phyloP scores from a whole-genome alignment of 768 basidiomycete species.

The Termitomyces sp. region DNA sequence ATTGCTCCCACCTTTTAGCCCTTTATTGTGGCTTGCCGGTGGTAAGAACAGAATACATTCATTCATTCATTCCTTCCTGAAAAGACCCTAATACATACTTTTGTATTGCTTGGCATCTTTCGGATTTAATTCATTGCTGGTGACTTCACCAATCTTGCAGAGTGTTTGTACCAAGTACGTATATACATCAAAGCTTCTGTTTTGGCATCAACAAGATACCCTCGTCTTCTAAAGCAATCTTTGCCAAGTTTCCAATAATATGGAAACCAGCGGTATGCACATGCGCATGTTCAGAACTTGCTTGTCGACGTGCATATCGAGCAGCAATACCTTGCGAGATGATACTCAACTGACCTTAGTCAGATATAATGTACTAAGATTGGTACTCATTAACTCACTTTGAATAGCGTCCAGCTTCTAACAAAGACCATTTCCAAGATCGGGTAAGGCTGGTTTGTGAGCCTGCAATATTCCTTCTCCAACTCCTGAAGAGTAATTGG shows the following conservation, averaged over 20 bases:
- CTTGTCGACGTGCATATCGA: slow-evolving; percentile 77
- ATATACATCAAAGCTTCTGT: slow-evolving; percentile 29
- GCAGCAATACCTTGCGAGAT: slow-evolving; percentile 91
- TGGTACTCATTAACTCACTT: slow-evolving; percentile 38
- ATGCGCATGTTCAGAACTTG: slow-evolving; percentile 76
- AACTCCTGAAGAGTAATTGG: slow-evolving; percentile 66
- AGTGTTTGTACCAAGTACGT: not conserved
- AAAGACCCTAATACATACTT: too few relatives aligned
- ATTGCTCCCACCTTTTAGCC: too few relatives aligned
- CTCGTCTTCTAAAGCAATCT: slow-evolving; percentile 48
- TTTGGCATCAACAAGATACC: slow-evolving; percentile 27
- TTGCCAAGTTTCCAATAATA: slow-evolving; percentile 59
- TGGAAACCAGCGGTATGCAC: slow-evolving; percentile 44
- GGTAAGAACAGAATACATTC: too few relatives aligned
- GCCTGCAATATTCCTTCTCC: slow-evolving; percentile 77
- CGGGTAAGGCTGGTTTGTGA: slow-evolving; percentile 63
- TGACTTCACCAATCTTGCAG: not conserved
- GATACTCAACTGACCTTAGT: slow-evolving; percentile 50
- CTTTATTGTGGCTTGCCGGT: too few relatives aligned
- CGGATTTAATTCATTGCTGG: not conserved
- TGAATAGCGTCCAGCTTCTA: slow-evolving; percentile 80
- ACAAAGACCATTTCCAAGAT: slow-evolving; percentile 76
- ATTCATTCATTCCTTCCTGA: too few relatives aligned
- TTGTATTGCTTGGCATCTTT: not conserved
- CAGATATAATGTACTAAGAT: not conserved